Percentiles rank a stretch among this genome's conserved stretches.
Conservation (phyloP, 1,284 basidiomycete species). For the Sparassis latifolia region DNA sequence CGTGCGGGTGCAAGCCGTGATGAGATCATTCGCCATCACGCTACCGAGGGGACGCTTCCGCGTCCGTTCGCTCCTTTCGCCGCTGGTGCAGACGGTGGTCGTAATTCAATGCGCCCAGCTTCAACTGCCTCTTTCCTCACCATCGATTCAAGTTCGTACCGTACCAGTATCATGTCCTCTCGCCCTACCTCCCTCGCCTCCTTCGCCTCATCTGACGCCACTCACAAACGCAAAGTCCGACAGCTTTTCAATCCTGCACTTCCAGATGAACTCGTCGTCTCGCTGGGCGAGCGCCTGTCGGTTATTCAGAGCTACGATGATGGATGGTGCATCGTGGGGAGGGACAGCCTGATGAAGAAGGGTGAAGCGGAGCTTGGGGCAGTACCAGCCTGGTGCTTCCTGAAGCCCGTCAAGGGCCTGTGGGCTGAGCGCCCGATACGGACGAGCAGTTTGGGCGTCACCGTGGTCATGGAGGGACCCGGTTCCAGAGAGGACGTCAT, state of each 20-base stretch:
- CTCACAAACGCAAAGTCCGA: conserved; percentile 44
- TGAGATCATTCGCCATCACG: conserved; percentile 40
- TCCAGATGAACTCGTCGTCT: conserved; percentile 60
- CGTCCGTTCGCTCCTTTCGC: conserved; percentile 41
- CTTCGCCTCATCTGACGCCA: conserved; percentile 29
- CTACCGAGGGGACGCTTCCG: conserved; percentile 40
- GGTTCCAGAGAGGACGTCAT: conserved; percentile 42
- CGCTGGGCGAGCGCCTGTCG: conserved; percentile 50
- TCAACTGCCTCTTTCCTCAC: conserved; percentile 23
- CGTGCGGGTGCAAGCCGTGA: conserved; percentile 30
- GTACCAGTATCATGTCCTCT: conserved; percentile 24
- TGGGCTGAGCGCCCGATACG: conserved; percentile 57
- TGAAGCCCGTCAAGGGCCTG: conserved; percentile 52
- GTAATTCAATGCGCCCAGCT: conserved; percentile 10
- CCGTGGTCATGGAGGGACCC: conserved; percentile 41
- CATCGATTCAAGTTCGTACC: conserved; percentile 27
- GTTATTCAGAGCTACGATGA: conserved; percentile 59
- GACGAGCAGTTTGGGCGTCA: conserved; percentile 53
- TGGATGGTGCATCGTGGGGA: conserved; percentile 68
- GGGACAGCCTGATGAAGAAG: conserved; percentile 40
- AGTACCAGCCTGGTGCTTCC: conserved; percentile 68
- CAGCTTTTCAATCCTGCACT: conserved; percentile 62
- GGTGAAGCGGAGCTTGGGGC: conserved; percentile 55
- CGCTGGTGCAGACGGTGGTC: conserved; percentile 11
- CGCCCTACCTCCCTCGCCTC: conserved; percentile 30